Evolutionary conservation across 179 eudicot genomes (phyloP), one percentile per base, ranked within the genome.

Genomic region (Beta corolliflora): DNA sequence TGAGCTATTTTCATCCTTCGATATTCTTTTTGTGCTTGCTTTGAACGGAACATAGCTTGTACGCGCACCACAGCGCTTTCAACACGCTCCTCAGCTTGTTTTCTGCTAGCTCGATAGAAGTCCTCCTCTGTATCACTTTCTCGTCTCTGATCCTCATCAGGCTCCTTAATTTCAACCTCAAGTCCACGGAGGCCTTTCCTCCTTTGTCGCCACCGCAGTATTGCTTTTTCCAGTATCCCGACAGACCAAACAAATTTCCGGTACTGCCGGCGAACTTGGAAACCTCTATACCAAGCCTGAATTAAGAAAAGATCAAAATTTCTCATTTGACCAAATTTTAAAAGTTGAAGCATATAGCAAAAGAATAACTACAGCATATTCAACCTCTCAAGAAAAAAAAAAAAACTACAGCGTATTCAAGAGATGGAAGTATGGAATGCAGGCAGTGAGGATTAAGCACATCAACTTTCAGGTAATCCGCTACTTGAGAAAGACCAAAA

Each of bases 1-100:
- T 91, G 90, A 79, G 91, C 91, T 61, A 93, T 77, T 86, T 94
- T 96, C 97, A 96, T 93, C 86, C 91, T 93, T 46, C 87, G 87
- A 86, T 96, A 96, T 71, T 93, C 98, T 88, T 89, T 88, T 71
- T 94, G 98, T n/a, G 97, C 97, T 82, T 81, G 89, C 80, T 83
- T 92, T 70, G 99, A 96, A 53, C 99, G 93, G 68, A 96, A 96
- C 99, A 96, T 92, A 45, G 97, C 92, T 83, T 94, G 99, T 77
- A 94, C 97, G 59, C 90, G 84, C 23, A 91, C 95, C 23, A 94
- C 97, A 80, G 98, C 92, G 71, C 91, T 93, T 76, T 93, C 99
- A 71, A 94, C 89, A 61, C 97, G 97, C 80, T 88, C 93, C 84
- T 93, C 97, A 44, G 99, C 99, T 87, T 91, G 97, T 81, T 88